Base-by-base conservation (phyloP, 768 basidiomycete genomes). In the Kwoniella newhampshirensis region DNA sequence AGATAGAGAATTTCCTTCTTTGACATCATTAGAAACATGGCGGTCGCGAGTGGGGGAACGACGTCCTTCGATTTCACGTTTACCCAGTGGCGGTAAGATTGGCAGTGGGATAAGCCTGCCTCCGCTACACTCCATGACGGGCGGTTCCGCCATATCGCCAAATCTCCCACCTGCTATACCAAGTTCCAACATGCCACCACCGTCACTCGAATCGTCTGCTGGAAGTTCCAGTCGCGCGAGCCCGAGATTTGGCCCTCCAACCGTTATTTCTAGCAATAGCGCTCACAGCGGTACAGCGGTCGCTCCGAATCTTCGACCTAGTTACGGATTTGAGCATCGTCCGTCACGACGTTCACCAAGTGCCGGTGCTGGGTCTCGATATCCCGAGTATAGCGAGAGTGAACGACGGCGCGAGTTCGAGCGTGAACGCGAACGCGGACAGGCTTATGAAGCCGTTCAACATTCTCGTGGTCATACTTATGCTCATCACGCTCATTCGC, bases 51-150 rank as follows among this genome's bases (percentile, higher is more conserved):
- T 28, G 15, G 46, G 37, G 15, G 39, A 11, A 17, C 41, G 43
- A n/a, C 25, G 50, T 23, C 48, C 56, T 4, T 49, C 48, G 23
- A 39, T 58, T 15, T 49, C 50, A 28, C 49, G 56, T 12, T 44
- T 51, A 6, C 48, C 48, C 5, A 45, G 49, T 23, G 49, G 49
- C 1, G 32, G 49, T 13, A 41, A 30, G n/a, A 12, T 9, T 11
- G 48, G 42, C 5, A 32, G 42, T 27, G 56, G 56, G 11, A 45
- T 58, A 9, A 41, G 25, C 6, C 23, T 58, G 9, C 56, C 56
- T 17, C 43, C 56, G 7, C 36, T 58, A 4, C 49, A 58, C 20
- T 51, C 56, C 8, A 58, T 58, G 18, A 49, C 56, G n/a, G 32
- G 49, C 3, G 8, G 37, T 18, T 7, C n/a, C 7, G 40, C n/a